Evolutionary conservation across 1,139 yeast genomes (phyloP), one percentile per base, ranked within the genome.

Genomic region (Arxiozyma bovina): DNA sequence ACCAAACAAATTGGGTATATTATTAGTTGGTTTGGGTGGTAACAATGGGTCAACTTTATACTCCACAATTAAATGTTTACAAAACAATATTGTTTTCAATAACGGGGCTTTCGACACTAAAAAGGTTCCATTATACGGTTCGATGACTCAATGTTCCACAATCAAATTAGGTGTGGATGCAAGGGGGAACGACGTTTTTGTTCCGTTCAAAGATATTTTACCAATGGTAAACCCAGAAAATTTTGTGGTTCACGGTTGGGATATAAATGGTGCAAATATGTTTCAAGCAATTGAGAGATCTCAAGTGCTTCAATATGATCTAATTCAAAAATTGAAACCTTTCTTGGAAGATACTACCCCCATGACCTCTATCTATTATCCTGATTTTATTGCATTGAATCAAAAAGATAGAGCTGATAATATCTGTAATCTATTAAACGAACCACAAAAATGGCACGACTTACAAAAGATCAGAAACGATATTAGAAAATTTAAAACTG

Each of bases 21-120:
- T 91, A 82, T 79, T 91, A 62, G 97, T 91, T 53, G 98, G 98
- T 63, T 79, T 90, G 63, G 98, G 97, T 66, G 98, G 98, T 74
- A 91, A 91, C 78, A 91, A 91, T 69, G 98, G 98, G 73, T 80
- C 96, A 58, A 91, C 98, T 25, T 78, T 91, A 65, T 81, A 90
- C 57, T 90, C 94, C 53, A 85, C 96, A 21, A 79, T 85, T 54
- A 80, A 87, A 63, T 96, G 97, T 58, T 91, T 91, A 77, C 88
- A 87, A 68, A 79, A 87, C 72, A 78, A 86, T 60, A 73, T 91
- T 59, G 74, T 81, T 53, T 91, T 91, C 75, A 83, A 87, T 67
- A 90, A 87, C 66, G 89, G 89, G 75, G 53, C 57, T 21, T 96
- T 96, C 55, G 77, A 76, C 48, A 79, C 83, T 17, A 30, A 48